Conservation (phyloP, 2,329 filamentous ascomycete genomes). For the Penicillium sp. region DNA sequence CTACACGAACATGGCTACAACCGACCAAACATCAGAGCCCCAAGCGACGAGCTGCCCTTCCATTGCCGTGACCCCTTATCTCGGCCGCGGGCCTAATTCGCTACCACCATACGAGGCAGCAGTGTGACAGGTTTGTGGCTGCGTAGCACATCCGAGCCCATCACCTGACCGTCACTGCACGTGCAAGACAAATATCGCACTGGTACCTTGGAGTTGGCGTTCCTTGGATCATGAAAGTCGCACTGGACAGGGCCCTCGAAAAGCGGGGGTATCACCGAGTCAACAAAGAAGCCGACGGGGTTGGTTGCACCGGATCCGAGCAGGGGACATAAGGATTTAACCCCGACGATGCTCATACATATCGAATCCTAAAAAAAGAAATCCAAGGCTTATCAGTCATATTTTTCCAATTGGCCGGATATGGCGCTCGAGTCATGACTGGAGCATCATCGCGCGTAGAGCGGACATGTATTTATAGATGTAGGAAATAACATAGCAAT, state of each 20-base stretch:
- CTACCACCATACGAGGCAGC: neutral
- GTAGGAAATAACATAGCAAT: neutral
- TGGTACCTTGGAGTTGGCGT: neutral
- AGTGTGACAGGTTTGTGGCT: constrained; percentile 1
- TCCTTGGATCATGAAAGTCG: neutral
- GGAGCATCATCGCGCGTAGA: neutral
- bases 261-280: neutral
- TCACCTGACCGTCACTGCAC: constrained; percentile 16
- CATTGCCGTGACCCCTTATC: neutral
- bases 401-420: neutral
- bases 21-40: neutral
- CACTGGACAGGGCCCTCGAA: neutral
- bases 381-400: neutral
- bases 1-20: neutral
- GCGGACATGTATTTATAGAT: neutral
- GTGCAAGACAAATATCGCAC: neutral
- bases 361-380: neutral
- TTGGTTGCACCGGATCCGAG: neutral
- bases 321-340: neutral
- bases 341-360: neutral
- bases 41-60: neutral
- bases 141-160: constrained; percentile 5
- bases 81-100: neutral
- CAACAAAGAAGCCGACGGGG: neutral
- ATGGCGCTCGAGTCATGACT: neutral